phyloP scores from a whole-genome alignment of 169 alveolate species.

The Plasmodium malariae region DNA sequence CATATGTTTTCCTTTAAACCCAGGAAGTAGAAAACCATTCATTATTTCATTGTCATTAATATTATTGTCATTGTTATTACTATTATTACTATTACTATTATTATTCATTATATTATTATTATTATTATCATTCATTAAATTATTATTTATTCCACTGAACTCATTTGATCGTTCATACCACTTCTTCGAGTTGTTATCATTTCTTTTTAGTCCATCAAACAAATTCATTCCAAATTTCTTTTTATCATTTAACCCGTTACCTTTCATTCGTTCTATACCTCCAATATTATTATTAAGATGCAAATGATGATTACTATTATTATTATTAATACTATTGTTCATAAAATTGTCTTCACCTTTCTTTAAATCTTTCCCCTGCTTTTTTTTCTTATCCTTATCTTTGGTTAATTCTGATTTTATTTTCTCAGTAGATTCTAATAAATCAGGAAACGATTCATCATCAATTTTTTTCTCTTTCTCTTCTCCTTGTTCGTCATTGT shows the following conservation, averaged over 20 bases:
- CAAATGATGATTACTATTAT: no score
- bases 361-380: constrained; percentile 45
- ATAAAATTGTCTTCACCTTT: constrained; percentile 37
- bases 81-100: constrained; percentile 8
- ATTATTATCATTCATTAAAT: constrained; percentile 1
- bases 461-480: constrained; percentile 73
- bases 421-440: constrained; percentile 72
- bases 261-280: constrained; percentile 23
- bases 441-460: constrained; percentile 71
- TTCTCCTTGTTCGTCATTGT: constrained; percentile 40
- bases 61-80: not conserved
- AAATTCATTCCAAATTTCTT: constrained; percentile 52
- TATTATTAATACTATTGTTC: not conserved
- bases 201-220: constrained; percentile 36
- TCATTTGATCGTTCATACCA: constrained; percentile 54
- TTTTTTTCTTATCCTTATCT: constrained; percentile 69
- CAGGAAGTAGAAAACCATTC: constrained; percentile 49
- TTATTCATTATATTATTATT: not conserved
- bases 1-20: constrained; percentile 72
- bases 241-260: constrained; percentile 9
- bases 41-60: constrained; percentile 5
- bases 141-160: not conserved
- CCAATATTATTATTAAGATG: no score
- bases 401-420: constrained; percentile 55
- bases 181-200: constrained; percentile 37